Percentiles rank a stretch among this genome's conserved stretches.
Evolutionary conservation across 306 rosid genomes (phyloP).

Genomic region (Amphicarpaea edgeworthii): DNA sequence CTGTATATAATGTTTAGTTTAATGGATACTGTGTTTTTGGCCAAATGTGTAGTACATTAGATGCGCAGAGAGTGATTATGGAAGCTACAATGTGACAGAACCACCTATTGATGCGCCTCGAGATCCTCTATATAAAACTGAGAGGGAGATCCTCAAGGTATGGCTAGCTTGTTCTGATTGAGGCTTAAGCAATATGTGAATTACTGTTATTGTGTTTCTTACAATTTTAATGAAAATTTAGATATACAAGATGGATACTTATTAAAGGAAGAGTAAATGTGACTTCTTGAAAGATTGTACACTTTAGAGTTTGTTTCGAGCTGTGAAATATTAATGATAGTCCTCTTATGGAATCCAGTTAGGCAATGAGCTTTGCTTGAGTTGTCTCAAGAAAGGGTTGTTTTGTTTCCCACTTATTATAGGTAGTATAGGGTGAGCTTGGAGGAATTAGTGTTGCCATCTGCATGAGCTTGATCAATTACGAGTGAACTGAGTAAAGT

Average conservation of each 20-base stretch:
- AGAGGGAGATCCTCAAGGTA: conserved; percentile 86
- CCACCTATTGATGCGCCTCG: conserved; percentile 96
- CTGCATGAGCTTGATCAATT: neutral
- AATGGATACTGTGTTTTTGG: conserved; percentile 11
- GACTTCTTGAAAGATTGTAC: neutral
- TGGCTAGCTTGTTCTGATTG: conserved; percentile 23
- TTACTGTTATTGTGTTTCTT: conserved; percentile 18
- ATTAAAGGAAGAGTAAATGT: neutral
- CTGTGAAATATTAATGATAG: neutral
- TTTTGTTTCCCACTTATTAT: conserved; percentile 6
- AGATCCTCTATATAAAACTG: conserved; percentile 86
- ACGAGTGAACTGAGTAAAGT: neutral
- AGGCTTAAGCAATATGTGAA: conserved; percentile 13
- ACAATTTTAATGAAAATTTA: neutral
- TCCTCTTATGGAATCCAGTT: neutral
- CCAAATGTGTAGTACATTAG: conserved; percentile 76
- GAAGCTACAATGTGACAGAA: conserved; percentile 84
- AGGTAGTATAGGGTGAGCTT: neutral
- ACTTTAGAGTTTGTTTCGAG: neutral
- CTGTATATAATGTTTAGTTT: no score
- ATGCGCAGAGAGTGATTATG: conserved; percentile 84
- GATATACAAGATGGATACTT: neutral
- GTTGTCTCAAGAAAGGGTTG: neutral
- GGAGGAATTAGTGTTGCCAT: neutral
- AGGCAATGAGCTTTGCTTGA: neutral